Base-by-base conservation (phyloP, 345 rosid species). In the Sisymbrium altissimum region DNA sequence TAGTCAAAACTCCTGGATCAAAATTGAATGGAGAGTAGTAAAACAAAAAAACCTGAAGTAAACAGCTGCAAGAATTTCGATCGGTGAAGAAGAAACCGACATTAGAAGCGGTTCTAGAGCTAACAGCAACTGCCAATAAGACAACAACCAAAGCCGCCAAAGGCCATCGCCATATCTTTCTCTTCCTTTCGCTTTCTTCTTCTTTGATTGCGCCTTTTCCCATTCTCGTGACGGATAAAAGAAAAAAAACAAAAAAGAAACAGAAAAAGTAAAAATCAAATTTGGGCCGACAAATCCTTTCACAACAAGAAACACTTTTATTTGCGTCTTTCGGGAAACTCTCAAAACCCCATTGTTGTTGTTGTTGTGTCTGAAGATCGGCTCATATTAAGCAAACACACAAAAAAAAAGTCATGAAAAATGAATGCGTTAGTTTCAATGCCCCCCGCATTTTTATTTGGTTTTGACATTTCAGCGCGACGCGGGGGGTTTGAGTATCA, bases 11-110 rank as follows among this genome's bases (percentile, higher is more conserved):
- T 53, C 46, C 9, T 46, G 14, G 17, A 54, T 25, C 65, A 78
- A 44, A 6, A 13, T 15, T 18, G 9, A 52, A 46, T 19, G 18
- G 48, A 71, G 52, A 59, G 44, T 64, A 33, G 56, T 11, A 32
- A 33, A 32, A 32, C 6, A 32, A 4, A 40, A 9, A 48, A 29
- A 79, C 66, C 97, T 89, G 70, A 70, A 70, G 78, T 71, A 83
- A 75, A 72, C 98, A 93, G 41, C 45, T 74, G 49, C 96, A 93
- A 29, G 87, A 77, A 56, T 77, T 77, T 29, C 72, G 62, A 27
- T 19, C 63, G 78, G 3, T 81, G 81, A 78, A 85, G 77, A 35
- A 81, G 81, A 71, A 78, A 75, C 61, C 62, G 25, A 79, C 74
- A 70, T 74, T 86, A 2, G 85, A 75, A 2, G 72, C 18, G 49